These are phyloP conservation scores for Trichoderma sp. DNA, from an alignment of 2,329 filamentous ascomycete genomes.

Conservation along the genomic window DNA sequence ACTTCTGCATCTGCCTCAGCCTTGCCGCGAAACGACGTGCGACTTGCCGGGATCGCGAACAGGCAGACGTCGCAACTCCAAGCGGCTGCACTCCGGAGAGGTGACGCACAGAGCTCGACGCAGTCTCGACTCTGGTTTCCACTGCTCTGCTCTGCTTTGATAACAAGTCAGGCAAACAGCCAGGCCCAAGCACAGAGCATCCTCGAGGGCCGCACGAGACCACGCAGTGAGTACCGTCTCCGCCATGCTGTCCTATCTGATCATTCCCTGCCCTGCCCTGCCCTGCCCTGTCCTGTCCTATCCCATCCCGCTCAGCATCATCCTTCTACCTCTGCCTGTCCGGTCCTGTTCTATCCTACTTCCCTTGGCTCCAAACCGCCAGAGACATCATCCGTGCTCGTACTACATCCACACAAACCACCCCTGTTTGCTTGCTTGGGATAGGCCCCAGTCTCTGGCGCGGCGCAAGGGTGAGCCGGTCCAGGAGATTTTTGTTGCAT, in stretches of 20 bases:
- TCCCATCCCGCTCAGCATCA: too few species aligned
- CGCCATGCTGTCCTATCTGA: neutral
- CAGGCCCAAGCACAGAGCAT: neutral
- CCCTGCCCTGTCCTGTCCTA: too few species aligned
- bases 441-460: conserved; percentile 24
- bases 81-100: neutral
- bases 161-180: neutral
- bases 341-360: too few species aligned
- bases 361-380: neutral
- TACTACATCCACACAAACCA: neutral
- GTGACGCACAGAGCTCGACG: conserved; percentile 1
- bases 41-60: neutral
- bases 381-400: neutral
- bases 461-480: conserved; percentile 31
- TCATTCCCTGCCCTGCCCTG: too few species aligned
- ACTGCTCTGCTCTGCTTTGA: neutral
- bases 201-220: neutral
- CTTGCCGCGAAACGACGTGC: neutral
- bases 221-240: neutral
- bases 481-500: conserved; percentile 30
- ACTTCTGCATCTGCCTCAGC: neutral
- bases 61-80: neutral
- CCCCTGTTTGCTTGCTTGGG: conserved; percentile 27
- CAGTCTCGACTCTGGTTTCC: neutral
- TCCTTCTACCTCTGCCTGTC: too few species aligned